These are phyloP conservation scores for Tardiomyces blankii DNA, from an alignment of 1,139 yeast species.

Conservation along the genomic window DNA sequence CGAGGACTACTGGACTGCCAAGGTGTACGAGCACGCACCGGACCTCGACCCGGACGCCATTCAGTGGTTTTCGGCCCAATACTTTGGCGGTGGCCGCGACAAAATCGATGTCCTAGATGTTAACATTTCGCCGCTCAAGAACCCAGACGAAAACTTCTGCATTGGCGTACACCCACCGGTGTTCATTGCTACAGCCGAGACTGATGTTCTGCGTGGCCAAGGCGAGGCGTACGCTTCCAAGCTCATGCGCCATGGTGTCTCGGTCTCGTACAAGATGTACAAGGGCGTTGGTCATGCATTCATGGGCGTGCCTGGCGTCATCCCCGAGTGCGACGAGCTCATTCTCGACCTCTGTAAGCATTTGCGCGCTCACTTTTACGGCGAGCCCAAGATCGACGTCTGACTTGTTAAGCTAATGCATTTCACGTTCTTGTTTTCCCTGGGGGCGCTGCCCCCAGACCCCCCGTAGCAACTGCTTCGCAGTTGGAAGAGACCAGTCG, in stretches of 20 bases:
- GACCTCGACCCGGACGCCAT: background rate
- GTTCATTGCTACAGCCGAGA: slow-evolving; percentile 22
- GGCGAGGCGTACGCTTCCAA: slow-evolving; percentile 25
- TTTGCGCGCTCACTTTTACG: background rate
- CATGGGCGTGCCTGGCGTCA: slow-evolving; percentile 6
- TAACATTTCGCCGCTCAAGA: slow-evolving; percentile 6
- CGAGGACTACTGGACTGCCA: background rate
- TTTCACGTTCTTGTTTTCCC: too few species aligned
- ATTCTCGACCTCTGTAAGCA: background rate
- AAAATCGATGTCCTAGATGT: background rate
- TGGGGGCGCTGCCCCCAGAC: too few species aligned
- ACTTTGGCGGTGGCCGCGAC: background rate
- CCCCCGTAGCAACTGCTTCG: too few species aligned
- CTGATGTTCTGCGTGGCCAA: slow-evolving; percentile 24
- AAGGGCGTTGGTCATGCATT: slow-evolving; percentile 24
- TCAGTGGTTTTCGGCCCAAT: background rate
- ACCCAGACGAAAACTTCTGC: slow-evolving; percentile 14
- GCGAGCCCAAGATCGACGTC: background rate
- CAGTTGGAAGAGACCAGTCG: too few species aligned
- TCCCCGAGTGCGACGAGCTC: background rate
- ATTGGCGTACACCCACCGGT: slow-evolving; percentile 20
- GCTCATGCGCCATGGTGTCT: slow-evolving; percentile 18
- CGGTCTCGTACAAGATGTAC: slow-evolving; percentile 13
- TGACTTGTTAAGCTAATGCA: too few species aligned
- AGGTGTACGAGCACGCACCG: background rate